phyloP scores from a whole-genome alignment of 2,329 filamentous ascomycete genomes.

The Aspergillus carbonarius region DNA sequence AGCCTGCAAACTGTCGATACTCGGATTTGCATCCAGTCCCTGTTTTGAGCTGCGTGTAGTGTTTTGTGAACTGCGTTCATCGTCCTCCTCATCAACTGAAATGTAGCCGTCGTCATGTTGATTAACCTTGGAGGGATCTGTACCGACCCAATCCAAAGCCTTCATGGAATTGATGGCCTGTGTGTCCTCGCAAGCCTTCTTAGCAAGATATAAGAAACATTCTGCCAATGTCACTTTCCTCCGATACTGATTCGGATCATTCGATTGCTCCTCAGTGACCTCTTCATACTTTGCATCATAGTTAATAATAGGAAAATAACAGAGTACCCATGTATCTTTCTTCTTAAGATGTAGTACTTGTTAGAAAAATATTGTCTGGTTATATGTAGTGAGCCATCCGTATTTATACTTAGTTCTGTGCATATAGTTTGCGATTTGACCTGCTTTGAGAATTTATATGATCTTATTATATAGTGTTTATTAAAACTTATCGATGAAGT shows the following conservation, averaged over 20 bases:
- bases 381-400: slow-evolving; percentile 3
- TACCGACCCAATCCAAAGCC: neutral
- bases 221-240: neutral
- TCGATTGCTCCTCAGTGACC: neutral
- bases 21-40: neutral
- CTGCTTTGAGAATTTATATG: neutral
- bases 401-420: neutral
- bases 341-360: slow-evolving; percentile 4
- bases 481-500: neutral
- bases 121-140: neutral
- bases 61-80: neutral
- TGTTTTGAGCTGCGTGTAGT: neutral
- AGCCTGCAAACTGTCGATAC: neutral
- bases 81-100: neutral
- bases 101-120: neutral
- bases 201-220: neutral
- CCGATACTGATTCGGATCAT: neutral
- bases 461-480: neutral
- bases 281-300: neutral
- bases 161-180: neutral
- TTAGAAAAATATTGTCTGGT: slow-evolving; percentile 4
- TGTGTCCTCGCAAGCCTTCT: neutral
- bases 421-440: neutral
- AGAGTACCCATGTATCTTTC: slow-evolving; percentile 1
- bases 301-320: neutral